Evolutionary conservation across 192 early-diverging fungal genomes (phyloP).

Genomic region (Fimicolochytrium jonesii): DNA sequence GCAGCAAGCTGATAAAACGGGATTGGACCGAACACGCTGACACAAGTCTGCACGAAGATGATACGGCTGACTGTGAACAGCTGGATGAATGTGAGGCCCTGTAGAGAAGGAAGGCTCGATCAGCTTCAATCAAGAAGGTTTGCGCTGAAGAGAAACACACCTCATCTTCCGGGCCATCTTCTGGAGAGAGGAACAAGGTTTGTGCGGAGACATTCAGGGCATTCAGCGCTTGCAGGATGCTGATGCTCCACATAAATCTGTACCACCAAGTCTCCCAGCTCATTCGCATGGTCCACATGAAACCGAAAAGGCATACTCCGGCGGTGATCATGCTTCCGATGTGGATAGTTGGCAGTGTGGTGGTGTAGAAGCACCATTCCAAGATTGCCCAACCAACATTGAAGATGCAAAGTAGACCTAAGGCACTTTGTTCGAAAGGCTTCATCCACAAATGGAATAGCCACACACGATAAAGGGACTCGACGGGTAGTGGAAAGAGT

Average conservation of each 20-base stretch:
- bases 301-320: background rate
- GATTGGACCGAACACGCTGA: constrained; percentile 8
- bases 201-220: constrained; percentile 3
- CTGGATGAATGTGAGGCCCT: background rate
- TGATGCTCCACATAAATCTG: constrained; percentile 5
- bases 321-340: background rate
- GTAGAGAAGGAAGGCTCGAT: background rate
- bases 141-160: background rate
- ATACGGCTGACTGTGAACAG: constrained; percentile 6
- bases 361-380: background rate
- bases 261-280: constrained; percentile 13
- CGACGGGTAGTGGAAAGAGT: constrained; percentile 1
- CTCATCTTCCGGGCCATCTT: background rate
- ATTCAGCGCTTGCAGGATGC: constrained; percentile 1
- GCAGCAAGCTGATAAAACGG: background rate
- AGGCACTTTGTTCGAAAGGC: constrained; percentile 5
- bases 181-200: background rate
- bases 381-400: background rate
- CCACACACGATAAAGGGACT: constrained; percentile 8
- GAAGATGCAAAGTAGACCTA: background rate
- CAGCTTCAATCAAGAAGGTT: background rate
- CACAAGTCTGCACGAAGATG: constrained; percentile 14
- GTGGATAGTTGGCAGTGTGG: background rate
- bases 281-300: background rate
- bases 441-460: constrained; percentile 19